Evolutionary conservation across 2,329 filamentous ascomycete species (phyloP).

Genomic region (Aulographum hederae): DNA sequence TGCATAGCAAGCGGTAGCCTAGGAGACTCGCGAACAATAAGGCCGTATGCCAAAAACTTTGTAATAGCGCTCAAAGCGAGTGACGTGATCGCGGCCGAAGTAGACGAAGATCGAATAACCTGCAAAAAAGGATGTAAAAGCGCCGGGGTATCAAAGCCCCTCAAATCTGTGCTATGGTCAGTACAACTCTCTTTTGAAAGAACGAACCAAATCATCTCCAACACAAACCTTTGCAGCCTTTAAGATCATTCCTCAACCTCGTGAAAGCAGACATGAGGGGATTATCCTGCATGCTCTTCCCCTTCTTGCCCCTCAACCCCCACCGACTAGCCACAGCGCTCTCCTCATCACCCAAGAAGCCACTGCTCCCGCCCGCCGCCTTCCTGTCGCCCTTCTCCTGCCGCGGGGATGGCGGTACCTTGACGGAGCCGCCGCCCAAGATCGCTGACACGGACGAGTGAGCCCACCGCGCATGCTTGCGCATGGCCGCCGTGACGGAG

Average conservation of each 20-base stretch:
- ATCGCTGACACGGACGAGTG: slow-evolving; percentile 95
- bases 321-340: slow-evolving; percentile 65
- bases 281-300: slow-evolving; percentile 94
- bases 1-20: slow-evolving; percentile 86
- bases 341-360: slow-evolving; percentile 13
- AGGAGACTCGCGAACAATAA: slow-evolving; percentile 71
- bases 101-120: slow-evolving; percentile 90
- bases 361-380: slow-evolving; percentile 12
- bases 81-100: slow-evolving; percentile 88
- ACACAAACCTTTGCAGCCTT: slow-evolving; percentile 55
- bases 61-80: slow-evolving; percentile 83
- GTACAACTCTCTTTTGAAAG: too few relatives aligned
- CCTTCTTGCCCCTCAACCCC: slow-evolving; percentile 87
- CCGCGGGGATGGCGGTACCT: slow-evolving; percentile 18
- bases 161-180: slow-evolving; percentile 53
- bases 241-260: slow-evolving; percentile 70
- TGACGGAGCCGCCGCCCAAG: slow-evolving; percentile 50
- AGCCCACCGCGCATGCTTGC: slow-evolving; percentile 89
- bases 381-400: slow-evolving; percentile 28
- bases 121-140: slow-evolving; percentile 88
- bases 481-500: slow-evolving; percentile 92
- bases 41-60: slow-evolving; percentile 91
- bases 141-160: slow-evolving; percentile 71
- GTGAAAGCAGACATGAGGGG: slow-evolving; percentile 92
- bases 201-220: slow-evolving; percentile 28